A percentile compares a stretch with the other conserved stretches of the same genome.
Conservation (phyloP, 2,329 filamentous ascomycete genomes). For the Dendrostoma leiphaemia region DNA sequence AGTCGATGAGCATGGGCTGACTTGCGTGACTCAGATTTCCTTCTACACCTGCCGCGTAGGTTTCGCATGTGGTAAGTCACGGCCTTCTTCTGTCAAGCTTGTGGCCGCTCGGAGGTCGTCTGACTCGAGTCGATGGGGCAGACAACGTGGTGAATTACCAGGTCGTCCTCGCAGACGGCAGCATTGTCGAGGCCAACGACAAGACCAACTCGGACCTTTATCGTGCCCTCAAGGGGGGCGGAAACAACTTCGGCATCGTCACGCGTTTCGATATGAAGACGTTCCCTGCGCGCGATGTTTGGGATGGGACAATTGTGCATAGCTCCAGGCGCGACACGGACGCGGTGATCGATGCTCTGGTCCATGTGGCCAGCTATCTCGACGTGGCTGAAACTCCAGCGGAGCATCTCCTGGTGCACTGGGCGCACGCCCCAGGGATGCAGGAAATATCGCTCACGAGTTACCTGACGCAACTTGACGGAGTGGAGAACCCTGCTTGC, state of each 20-base stretch:
- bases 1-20: neutral
- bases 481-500: neutral
- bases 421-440: neutral
- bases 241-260: conserved; percentile 40
- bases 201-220: neutral
- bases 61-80: conserved; percentile 1
- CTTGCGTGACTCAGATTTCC: too few species aligned
- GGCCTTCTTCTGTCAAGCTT: too few species aligned
- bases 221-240: conserved; percentile 25
- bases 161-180: conserved; percentile 8
- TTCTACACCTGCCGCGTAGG: neutral
- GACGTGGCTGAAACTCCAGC: conserved; percentile 23
- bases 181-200: neutral
- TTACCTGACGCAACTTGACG: neutral
- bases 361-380: neutral
- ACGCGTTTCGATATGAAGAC: conserved; percentile 24
- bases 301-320: conserved; percentile 20
- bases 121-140: conserved; percentile 25
- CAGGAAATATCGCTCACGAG: neutral
- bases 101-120: neutral
- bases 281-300: conserved; percentile 20
- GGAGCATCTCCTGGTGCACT: conserved; percentile 20
- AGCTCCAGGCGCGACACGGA: neutral
- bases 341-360: conserved; percentile 13
- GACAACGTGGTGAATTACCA: conserved; percentile 7